Evolutionary conservation across 352 stramenopile species (phyloP).

Genomic region (Globisporangium ultimum): DNA sequence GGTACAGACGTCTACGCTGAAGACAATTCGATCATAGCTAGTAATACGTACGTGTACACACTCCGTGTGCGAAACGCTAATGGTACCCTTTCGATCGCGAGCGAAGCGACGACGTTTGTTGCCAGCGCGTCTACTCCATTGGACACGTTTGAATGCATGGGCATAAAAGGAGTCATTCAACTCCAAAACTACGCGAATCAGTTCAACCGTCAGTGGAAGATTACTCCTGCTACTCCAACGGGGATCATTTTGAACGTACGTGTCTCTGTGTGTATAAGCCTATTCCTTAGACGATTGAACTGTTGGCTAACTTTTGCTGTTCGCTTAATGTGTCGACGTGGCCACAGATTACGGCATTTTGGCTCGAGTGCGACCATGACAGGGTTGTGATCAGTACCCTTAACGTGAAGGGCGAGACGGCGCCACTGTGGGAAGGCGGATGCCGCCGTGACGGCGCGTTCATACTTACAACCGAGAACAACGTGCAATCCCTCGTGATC

Average conservation of each 20-base stretch:
- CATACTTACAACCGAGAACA: constrained; percentile 21
- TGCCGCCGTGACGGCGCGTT: constrained; percentile 46
- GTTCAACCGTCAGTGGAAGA: constrained; percentile 34
- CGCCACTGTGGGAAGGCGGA: constrained; percentile 42
- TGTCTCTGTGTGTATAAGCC: neutral
- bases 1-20: constrained; percentile 30
- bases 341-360: constrained; percentile 37
- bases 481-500: constrained; percentile 32
- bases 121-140: constrained; percentile 9
- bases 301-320: too few relatives aligned
- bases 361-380: constrained; percentile 61
- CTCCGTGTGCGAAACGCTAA: constrained; percentile 21
- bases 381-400: constrained; percentile 22
- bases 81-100: constrained; percentile 18
- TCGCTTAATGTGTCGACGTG: neutral
- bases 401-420: constrained; percentile 9
- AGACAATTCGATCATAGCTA: constrained; percentile 23
- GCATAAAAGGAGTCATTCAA: constrained; percentile 28
- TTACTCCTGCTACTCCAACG: constrained; percentile 20
- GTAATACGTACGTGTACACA: constrained; percentile 40
- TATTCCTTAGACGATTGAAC: too few relatives aligned
- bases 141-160: constrained; percentile 26
- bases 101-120: constrained; percentile 24
- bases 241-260: constrained; percentile 39
- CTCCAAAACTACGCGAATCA: constrained; percentile 37